Evolutionary conservation across 2,329 filamentous ascomycete species (phyloP).

Genomic region (Aureobasidium melanogenum): DNA sequence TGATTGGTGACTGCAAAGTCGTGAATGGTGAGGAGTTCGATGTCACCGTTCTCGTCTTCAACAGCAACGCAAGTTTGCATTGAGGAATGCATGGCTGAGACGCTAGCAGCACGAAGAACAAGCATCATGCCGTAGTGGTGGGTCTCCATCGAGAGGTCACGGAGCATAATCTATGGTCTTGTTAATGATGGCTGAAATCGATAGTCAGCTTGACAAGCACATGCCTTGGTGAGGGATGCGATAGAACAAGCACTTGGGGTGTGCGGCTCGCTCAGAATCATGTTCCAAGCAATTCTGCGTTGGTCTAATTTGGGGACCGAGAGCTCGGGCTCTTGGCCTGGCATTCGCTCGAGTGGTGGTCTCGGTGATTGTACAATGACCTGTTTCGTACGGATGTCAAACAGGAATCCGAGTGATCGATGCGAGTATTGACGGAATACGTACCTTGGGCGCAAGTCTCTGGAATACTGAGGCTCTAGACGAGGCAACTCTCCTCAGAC

Average conservation of each 20-base stretch:
- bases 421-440: neutral
- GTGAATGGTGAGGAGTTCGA: neutral
- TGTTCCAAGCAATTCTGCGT: constrained; percentile 3
- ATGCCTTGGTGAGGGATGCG: neutral
- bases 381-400: neutral
- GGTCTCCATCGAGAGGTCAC: neutral
- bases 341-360: neutral
- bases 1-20: neutral
- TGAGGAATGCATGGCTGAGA: neutral
- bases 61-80: constrained; percentile 1
- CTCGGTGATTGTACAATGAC: neutral
- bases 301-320: neutral
- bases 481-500: neutral
- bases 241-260: neutral
- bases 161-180: neutral
- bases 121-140: neutral
- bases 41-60: neutral
- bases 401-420: neutral
- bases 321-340: neutral
- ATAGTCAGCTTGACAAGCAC: neutral
- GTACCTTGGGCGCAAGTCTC: neutral
- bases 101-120: neutral
- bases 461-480: neutral
- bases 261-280: neutral
- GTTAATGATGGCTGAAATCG: neutral